Conservation (phyloP, 2,329 filamentous ascomycete genomes). For the Pyrenophora teres region DNA sequence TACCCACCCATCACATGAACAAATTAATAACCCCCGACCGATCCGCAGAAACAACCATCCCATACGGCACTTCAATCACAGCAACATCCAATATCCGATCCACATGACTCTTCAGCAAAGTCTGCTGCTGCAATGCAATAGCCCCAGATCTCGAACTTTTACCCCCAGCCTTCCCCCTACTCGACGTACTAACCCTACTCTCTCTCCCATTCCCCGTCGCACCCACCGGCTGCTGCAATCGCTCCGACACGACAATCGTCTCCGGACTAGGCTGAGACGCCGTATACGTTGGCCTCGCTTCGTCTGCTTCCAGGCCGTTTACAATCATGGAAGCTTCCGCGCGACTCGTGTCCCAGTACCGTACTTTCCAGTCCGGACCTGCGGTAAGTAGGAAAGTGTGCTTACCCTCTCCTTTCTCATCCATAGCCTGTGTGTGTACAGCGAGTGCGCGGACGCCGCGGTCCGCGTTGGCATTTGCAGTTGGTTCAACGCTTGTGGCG, state of each 20-base stretch:
- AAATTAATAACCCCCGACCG: conserved; percentile 88
- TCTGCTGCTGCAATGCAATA: conserved; percentile 91
- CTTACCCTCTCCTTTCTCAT: conserved; percentile 72
- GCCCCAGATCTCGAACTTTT: conserved; percentile 76
- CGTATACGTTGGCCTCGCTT: conserved; percentile 72
- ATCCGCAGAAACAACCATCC: conserved; percentile 91
- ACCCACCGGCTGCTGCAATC: conserved; percentile 30
- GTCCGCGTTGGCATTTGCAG: conserved; percentile 59
- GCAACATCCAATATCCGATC: conserved; percentile 87
- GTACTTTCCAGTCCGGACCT: conserved; percentile 85
- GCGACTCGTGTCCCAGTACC: conserved; percentile 88
- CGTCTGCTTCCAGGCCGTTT: conserved; percentile 74
- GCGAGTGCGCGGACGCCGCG: conserved; percentile 76
- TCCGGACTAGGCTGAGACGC: conserved; percentile 46
- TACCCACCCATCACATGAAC: conserved; percentile 57
- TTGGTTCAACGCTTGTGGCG: conserved; percentile 66
- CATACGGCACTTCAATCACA: conserved; percentile 86
- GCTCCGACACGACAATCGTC: conserved; percentile 49
- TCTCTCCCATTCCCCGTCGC: conserved; percentile 26
- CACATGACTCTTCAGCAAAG: conserved; percentile 81
- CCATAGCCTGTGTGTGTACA: conserved; percentile 70
- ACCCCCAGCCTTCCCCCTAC: conserved; percentile 32
- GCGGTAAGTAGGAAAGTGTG: conserved; percentile 85
- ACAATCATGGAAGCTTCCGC: conserved; percentile 79
- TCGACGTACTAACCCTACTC: conserved; percentile 40